Conservation (phyloP, 1,139 yeast species). For the Lodderomyces pseudojiufengensis region DNA sequence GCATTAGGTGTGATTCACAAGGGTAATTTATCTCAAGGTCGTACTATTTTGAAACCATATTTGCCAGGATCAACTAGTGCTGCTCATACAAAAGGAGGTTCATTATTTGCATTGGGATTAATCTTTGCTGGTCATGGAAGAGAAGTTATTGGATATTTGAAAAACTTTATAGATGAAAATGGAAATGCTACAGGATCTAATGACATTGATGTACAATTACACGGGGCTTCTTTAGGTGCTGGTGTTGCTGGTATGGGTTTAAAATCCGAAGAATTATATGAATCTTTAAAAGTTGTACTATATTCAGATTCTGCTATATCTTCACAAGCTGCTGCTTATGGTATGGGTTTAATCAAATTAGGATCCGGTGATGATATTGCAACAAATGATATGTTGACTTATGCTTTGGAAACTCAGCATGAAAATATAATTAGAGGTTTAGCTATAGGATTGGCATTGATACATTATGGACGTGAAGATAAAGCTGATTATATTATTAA, state of each 20-base stretch:
- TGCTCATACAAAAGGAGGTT: constrained; percentile 93
- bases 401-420: constrained; percentile 94
- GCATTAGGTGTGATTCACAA: constrained; percentile 96
- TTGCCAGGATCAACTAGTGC: constrained; percentile 81
- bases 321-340: constrained; percentile 95
- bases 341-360: constrained; percentile 94
- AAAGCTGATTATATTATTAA: constrained; percentile 73
- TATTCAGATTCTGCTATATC: constrained; percentile 91
- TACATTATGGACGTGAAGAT: constrained; percentile 83
- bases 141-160: constrained; percentile 78
- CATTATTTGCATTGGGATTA: constrained; percentile 88
- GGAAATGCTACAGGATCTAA: constrained; percentile 63
- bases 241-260: constrained; percentile 99
- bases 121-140: constrained; percentile 96
- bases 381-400: constrained; percentile 78
- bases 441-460: constrained; percentile 83
- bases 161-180: constrained; percentile 68
- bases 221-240: constrained; percentile 93
- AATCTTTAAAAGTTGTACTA: constrained; percentile 77
- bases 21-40: constrained; percentile 91
- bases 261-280: constrained; percentile 69
- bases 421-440: constrained; percentile 91
- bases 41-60: constrained; percentile 82
- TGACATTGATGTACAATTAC: constrained; percentile 83
- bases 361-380: constrained; percentile 83